Percentiles rank a stretch among this genome's conserved stretches.
phyloP scores from a whole-genome alignment of 257 asterid species.

The Przewalskia tangutica region DNA sequence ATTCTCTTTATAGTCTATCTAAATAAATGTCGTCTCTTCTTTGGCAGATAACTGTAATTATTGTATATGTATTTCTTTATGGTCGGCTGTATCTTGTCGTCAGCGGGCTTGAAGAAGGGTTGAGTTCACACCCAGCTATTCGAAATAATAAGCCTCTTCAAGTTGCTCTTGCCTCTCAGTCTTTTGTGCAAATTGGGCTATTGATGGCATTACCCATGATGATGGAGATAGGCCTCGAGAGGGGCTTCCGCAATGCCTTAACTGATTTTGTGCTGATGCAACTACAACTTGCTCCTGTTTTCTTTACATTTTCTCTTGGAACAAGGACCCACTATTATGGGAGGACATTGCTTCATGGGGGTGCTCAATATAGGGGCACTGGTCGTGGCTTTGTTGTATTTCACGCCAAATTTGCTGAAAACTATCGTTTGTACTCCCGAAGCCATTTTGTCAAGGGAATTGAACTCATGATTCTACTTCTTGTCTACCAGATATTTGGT shows the following conservation, averaged over 20 bases:
- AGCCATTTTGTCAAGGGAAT: constrained; percentile 91
- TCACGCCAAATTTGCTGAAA: constrained; percentile 86
- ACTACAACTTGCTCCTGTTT: constrained; percentile 85
- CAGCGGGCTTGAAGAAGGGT: constrained; percentile 71
- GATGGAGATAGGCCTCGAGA: constrained; percentile 97
- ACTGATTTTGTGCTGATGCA: constrained; percentile 90
- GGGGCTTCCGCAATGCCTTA: constrained; percentile 75
- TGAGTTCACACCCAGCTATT: constrained; percentile 72
- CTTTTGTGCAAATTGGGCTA: constrained; percentile 83
- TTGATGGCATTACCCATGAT: constrained; percentile 97
- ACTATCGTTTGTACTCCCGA: constrained; percentile 73
- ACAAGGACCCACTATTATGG: constrained; percentile 88
- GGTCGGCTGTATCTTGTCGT: constrained; percentile 93
- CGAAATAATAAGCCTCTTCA: constrained; percentile 87
- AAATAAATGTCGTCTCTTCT: background rate
- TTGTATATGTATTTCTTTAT: constrained; percentile 73
- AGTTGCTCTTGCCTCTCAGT: constrained; percentile 96
- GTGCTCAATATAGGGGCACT: constrained; percentile 81
- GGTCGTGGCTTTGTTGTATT: constrained; percentile 96
- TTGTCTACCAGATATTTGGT: constrained; percentile 90
- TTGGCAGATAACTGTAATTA: constrained; percentile 79
- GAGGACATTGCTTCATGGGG: constrained; percentile 89
- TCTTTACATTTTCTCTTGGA: constrained; percentile 87
- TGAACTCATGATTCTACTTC: constrained; percentile 75
- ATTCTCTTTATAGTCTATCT: background rate